A percentile compares a stretch with the other conserved stretches of the same genome.
These are phyloP conservation scores for Iberis pinnata DNA, from an alignment of 345 rosid genomes.

Conservation along the genomic window DNA sequence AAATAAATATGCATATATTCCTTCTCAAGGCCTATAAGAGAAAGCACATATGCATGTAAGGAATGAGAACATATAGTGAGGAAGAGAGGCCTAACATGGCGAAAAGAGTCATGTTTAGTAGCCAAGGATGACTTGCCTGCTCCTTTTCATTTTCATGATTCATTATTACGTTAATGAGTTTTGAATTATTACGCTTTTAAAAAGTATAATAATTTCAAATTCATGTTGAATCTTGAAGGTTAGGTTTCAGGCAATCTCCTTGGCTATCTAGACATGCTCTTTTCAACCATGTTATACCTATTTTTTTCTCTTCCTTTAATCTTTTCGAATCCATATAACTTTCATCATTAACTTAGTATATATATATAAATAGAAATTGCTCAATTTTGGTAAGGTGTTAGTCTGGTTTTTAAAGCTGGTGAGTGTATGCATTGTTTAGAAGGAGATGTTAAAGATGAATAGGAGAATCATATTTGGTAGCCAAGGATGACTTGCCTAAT, in stretches of 20 bases:
- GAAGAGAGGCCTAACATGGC: slow-evolving; percentile 25
- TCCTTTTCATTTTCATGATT: slow-evolving; percentile 24
- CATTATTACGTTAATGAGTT: slow-evolving; percentile 5
- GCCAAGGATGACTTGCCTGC: slow-evolving; percentile 37
- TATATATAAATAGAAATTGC: no score
- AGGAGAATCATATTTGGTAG: slow-evolving; percentile 27
- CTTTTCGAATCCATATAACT: background rate
- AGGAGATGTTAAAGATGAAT: slow-evolving; percentile 24
- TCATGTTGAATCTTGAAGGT: slow-evolving; percentile 27
- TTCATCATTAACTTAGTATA: no score
- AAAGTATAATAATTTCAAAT: slow-evolving; percentile 7
- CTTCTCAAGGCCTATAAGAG: slow-evolving; percentile 20
- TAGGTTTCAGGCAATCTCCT: slow-evolving; percentile 31
- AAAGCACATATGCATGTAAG: slow-evolving; percentile 15
- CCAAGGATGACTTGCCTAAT: slow-evolving; percentile 32
- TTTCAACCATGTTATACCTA: slow-evolving; percentile 20
- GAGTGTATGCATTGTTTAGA: slow-evolving; percentile 4
- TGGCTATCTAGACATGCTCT: slow-evolving; percentile 28
- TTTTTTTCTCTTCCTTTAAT: slow-evolving; percentile 2
- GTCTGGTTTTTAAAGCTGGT: background rate
- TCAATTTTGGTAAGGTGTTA: no score
- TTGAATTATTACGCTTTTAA: slow-evolving; percentile 8
- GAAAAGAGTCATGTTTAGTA: slow-evolving; percentile 28
- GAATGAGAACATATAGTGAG: background rate
- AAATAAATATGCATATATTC: slow-evolving; percentile 24